Evolutionary conservation across 495 filamentous ascomycete genomes (phyloP), one percentile per base, ranked within the genome.

Genomic region (Penicillium samsonianum): DNA sequence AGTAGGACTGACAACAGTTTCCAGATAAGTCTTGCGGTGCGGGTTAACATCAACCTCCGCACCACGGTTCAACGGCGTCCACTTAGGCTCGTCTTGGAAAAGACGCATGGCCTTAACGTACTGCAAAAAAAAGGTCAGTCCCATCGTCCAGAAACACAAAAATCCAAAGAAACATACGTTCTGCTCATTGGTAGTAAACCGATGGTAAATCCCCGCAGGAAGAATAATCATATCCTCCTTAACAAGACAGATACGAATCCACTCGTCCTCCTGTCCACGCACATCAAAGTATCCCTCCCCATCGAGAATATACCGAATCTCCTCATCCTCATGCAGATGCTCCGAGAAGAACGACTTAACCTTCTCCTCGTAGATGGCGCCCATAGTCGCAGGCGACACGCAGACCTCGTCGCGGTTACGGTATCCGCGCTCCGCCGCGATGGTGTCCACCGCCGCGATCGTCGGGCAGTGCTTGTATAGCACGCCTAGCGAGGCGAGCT

Each of bases 11-110:
- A 57, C 30, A n/a, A 71, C 46, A 14, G 61, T 70, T 50, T 79
- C 75, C 12, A 92, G 65, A 68, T 97, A 97, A 23, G 83, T 82
- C 80, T 89, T 82, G 17, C 94, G 85, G 65, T 86, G 88, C 31
- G 75, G 73, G 72, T 96, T 98, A 52, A 65, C 71, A 72, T 96
- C 90, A 55, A 96, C 78, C 40, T 95, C 91, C 11, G 74, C 78
- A 1, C 82, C 83, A 42, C 95, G 83, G 73, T 96, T 96, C 65
- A 98, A 73, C 16, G 94, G 90, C 55, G 92, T 98, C 94, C 94
- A 98, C 76, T 96, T 96, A 40, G 94, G 95, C 78, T 98, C 92
- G 55, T 98, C 94, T 79, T 97, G 92, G 84, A 98, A 98, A 50
- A 98, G 82, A 38, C 94, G 84, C 90, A 98, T 93, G 22, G 95